Evolutionary conservation across 331 rosid species (phyloP).

Genomic region (Pyracantha coccinea): DNA sequence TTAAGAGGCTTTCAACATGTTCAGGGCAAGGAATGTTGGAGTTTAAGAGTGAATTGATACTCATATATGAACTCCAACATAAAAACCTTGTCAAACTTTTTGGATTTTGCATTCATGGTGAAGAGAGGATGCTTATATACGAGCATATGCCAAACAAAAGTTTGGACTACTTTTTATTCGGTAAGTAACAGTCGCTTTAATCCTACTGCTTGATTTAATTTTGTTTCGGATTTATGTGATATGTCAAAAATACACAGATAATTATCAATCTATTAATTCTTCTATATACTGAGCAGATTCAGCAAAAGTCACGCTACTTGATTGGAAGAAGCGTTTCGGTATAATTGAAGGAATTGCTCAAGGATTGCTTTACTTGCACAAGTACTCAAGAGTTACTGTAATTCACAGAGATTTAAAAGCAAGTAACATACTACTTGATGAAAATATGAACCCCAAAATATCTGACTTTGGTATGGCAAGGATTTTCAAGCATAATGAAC

Average conservation of each 20-base stretch:
- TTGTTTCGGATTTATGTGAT: neutral
- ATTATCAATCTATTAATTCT: accelerated
- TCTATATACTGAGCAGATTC: neutral
- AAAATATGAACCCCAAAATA: neutral
- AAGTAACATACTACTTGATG: too few species aligned
- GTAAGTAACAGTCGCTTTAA: neutral
- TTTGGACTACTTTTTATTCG: neutral
- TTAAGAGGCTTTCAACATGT: neutral
- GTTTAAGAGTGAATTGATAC: neutral
- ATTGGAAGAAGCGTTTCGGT: neutral
- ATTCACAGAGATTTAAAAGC: too few species aligned
- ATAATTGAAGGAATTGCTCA: too few species aligned
- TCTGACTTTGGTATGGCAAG: neutral
- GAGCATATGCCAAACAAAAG: neutral
- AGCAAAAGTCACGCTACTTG: neutral
- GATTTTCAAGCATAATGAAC: neutral
- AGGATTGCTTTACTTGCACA: too few species aligned
- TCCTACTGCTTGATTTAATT: neutral
- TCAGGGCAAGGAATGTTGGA: neutral
- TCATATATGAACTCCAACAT: neutral
- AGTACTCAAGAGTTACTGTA: too few species aligned
- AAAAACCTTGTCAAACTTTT: neutral
- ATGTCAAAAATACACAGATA: neutral
- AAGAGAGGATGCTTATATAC: neutral
- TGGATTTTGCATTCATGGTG: neutral